Evolutionary conservation across 352 stramenopile genomes (phyloP).

Genomic region (Detonula confervacea): DNA sequence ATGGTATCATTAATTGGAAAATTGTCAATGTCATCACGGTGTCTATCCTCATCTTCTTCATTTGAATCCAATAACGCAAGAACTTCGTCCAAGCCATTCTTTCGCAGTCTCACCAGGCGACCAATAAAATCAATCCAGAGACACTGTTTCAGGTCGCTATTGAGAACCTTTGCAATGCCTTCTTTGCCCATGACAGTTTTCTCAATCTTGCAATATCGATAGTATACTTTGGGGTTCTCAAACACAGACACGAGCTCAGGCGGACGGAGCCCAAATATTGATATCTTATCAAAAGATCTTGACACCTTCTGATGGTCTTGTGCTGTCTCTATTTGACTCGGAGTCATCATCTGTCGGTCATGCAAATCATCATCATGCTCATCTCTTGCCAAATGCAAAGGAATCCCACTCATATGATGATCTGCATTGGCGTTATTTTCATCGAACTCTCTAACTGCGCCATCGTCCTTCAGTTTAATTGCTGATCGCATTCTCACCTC

Average conservation of each 20-base stretch:
- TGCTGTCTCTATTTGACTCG: slow-evolving; percentile 4
- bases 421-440: neutral
- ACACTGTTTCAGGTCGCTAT: neutral
- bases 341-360: neutral
- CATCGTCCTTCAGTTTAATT: slow-evolving; percentile 21
- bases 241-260: slow-evolving; percentile 15
- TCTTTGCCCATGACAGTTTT: neutral
- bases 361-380: slow-evolving; percentile 7
- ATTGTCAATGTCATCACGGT: neutral
- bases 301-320: slow-evolving; percentile 4
- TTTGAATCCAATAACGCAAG: neutral
- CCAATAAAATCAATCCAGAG: slow-evolving; percentile 11
- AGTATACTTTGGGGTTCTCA: slow-evolving; percentile 19
- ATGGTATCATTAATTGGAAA: slow-evolving; percentile 1
- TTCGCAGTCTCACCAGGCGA: neutral
- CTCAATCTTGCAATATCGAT: slow-evolving; percentile 20
- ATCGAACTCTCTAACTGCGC: slow-evolving; percentile 3
- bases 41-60: slow-evolving; percentile 9
- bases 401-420: neutral
- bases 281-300: slow-evolving; percentile 21
- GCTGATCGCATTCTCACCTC: slow-evolving; percentile 6
- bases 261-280: slow-evolving; percentile 18
- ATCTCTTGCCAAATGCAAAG: neutral
- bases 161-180: neutral
- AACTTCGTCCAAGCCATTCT: slow-evolving; percentile 8